Evolutionary conservation across 768 basidiomycete species (phyloP).

Genomic region (Myochromella boudieri): DNA sequence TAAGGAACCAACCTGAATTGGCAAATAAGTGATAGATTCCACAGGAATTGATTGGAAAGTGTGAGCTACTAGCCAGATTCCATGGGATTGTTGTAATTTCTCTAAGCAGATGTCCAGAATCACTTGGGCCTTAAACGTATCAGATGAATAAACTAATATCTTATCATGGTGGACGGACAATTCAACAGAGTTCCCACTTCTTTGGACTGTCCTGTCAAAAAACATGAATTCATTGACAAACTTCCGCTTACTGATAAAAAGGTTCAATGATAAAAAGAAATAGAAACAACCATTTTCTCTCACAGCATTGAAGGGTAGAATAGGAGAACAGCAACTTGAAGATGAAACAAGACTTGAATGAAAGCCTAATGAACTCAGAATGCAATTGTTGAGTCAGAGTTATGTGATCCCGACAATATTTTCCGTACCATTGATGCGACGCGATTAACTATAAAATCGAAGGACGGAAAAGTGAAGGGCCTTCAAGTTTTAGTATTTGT

Average conservation of each 20-base stretch:
- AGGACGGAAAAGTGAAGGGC: conserved; percentile 28
- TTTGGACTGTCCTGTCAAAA: conserved; percentile 24
- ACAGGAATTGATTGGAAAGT: conserved; percentile 16
- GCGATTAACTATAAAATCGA: conserved; percentile 39
- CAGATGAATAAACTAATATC: neutral
- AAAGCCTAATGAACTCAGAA: conserved; percentile 31
- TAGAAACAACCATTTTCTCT: conserved; percentile 32
- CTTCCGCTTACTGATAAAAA: conserved; percentile 18
- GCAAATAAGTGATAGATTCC: neutral
- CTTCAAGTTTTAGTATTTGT: too few species aligned
- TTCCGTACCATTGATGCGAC: conserved; percentile 33
- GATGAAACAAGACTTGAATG: conserved; percentile 33
- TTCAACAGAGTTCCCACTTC: conserved; percentile 17
- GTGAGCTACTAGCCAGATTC: neutral
- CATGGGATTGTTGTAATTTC: neutral
- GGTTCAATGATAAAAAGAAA: conserved; percentile 5
- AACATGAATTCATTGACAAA: conserved; percentile 23
- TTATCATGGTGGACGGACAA: conserved; percentile 10
- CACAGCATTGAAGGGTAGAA: conserved; percentile 33
- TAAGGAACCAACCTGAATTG: conserved; percentile 19
- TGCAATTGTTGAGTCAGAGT: too few species aligned
- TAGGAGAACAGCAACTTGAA: conserved; percentile 35
- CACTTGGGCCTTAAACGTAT: neutral
- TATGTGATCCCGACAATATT: too few species aligned
- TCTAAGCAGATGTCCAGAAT: neutral